A percentile compares a stretch with the other conserved stretches of the same genome.
Evolutionary conservation across 352 stramenopile genomes (phyloP).

Genomic region (Pythium scleroteichum): DNA sequence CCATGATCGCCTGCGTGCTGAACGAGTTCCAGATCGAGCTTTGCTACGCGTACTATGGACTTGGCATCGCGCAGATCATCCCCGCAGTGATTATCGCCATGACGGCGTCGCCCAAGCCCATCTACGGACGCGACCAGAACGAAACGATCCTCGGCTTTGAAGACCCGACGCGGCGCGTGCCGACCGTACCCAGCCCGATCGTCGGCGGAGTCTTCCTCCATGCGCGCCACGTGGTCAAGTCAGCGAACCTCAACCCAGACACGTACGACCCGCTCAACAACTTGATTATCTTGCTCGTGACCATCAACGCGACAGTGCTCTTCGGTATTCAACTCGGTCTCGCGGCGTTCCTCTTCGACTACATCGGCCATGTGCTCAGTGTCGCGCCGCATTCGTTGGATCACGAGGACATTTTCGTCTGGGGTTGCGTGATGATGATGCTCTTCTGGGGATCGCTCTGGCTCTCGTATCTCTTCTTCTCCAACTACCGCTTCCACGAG

Average conservation of each 20-base stretch:
- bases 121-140: slow-evolving; percentile 57
- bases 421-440: slow-evolving; percentile 68
- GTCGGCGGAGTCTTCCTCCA: slow-evolving; percentile 83
- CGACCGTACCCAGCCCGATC: slow-evolving; percentile 79
- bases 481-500: slow-evolving; percentile 74
- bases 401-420: slow-evolving; percentile 41
- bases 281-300: slow-evolving; percentile 83
- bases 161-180: slow-evolving; percentile 69
- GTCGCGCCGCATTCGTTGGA: slow-evolving; percentile 22
- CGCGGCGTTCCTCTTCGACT: slow-evolving; percentile 81
- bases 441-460: slow-evolving; percentile 74
- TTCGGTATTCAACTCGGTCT: slow-evolving; percentile 79
- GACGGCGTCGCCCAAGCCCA: slow-evolving; percentile 40
- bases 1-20: slow-evolving; percentile 49
- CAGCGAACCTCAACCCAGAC: slow-evolving; percentile 77
- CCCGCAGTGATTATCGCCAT: slow-evolving; percentile 44
- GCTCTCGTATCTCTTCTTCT: slow-evolving; percentile 76
- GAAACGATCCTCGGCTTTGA: slow-evolving; percentile 68
- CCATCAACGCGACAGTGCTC: slow-evolving; percentile 74
- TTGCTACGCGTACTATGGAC: slow-evolving; percentile 56
- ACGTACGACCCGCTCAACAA: slow-evolving; percentile 84
- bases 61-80: slow-evolving; percentile 47
- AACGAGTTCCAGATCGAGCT: slow-evolving; percentile 51
- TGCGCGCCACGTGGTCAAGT: slow-evolving; percentile 67
- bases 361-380: slow-evolving; percentile 61